Conservation (phyloP, 305 asterid genomes). For the Fraxinus angustifolia region DNA sequence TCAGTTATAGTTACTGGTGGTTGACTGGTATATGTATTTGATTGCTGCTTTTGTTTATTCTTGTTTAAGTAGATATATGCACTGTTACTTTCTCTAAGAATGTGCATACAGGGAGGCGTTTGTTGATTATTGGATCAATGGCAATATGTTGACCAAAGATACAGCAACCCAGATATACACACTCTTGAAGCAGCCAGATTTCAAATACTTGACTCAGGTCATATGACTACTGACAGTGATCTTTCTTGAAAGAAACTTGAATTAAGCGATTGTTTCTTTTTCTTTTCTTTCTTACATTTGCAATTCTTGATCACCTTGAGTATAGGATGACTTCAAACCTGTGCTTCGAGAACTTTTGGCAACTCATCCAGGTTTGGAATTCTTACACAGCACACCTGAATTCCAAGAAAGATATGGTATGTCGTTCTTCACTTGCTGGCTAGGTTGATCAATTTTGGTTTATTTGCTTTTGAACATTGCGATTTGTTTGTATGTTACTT, state of each 20-base stretch:
- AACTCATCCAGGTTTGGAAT: slow-evolving; percentile 95
- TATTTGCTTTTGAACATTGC: slow-evolving; percentile 8
- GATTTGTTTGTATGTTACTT: not conserved
- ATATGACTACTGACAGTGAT: not conserved
- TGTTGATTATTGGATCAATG: slow-evolving; percentile 80
- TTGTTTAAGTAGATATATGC: slow-evolving; percentile 9
- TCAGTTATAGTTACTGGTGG: not conserved
- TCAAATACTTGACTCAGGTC: slow-evolving; percentile 70
- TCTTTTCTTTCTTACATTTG: slow-evolving; percentile 16
- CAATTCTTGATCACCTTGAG: slow-evolving; percentile 21
- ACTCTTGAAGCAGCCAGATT: slow-evolving; percentile 80
- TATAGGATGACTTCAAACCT: slow-evolving; percentile 83
- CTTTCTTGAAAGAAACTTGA: not conserved
- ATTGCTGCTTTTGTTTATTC: slow-evolving; percentile 7
- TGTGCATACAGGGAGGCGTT: slow-evolving; percentile 71
- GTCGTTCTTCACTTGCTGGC: slow-evolving; percentile 15
- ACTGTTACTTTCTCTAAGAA: slow-evolving; percentile 7
- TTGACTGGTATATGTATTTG: not conserved
- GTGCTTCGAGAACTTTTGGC: slow-evolving; percentile 88
- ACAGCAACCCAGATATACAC: slow-evolving; percentile 63
- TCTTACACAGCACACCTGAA: slow-evolving; percentile 95
- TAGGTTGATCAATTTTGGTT: not conserved
- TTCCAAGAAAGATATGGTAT: slow-evolving; percentile 99
- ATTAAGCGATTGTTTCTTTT: not conserved
- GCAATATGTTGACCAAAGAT: slow-evolving; percentile 83